These are phyloP conservation scores for Citrus sinensis DNA, from an alignment of 345 rosid species.

Conservation along the genomic window DVS_A1.0 CM039162.1:7910501-7911000, in stretches of 20 bases:
- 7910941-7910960: conserved; percentile 3
- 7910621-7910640: background rate
- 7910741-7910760: background rate
- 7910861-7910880: conserved; percentile 41
- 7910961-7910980: conserved; percentile 82
- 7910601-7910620: background rate
- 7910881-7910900: background rate
- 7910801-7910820: conserved; percentile 91
- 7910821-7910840: conserved; percentile 75
- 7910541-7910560: background rate
- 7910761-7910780: conserved; percentile 10
- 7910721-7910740: background rate
- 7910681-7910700: background rate
- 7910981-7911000: conserved; percentile 93
- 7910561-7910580: background rate
- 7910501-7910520: too few species aligned
- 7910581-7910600: background rate
- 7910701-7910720: background rate
- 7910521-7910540: background rate
- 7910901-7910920: background rate
- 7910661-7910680: background rate
- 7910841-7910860: conserved; percentile 95
- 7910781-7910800: conserved; percentile 82
- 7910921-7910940: conserved; percentile 10
- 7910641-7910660: background rate